Evolutionary conservation across 192 early-diverging fungal species (phyloP), one percentile per base, ranked within the genome.

Genomic region (Spizellomyces punctatus): DNA sequence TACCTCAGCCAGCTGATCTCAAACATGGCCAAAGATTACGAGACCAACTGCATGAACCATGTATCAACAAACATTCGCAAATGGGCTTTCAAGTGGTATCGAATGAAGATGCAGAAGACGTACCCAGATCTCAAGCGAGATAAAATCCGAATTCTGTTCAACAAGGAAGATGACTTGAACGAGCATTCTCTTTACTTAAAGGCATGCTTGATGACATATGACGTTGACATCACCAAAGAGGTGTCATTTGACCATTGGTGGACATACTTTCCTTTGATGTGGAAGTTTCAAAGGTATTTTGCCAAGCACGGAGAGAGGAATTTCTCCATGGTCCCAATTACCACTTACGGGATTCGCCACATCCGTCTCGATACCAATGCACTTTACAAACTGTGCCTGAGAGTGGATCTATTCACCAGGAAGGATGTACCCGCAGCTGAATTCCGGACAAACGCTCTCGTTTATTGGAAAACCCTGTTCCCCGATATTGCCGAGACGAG

Each of bases 291-390:
- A 8, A 64, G 46, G 44, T 46, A 46, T 64, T 64, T 64, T 12
- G 12, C 10, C 63, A 64, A 64, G 43, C 19, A 21, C 36, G 19
- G 19, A 12, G 8, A 43, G 17, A 8, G 9, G 17, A 16, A 16
- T 8, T 64, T 64, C 9, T 16, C 43, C 6, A 6, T 64, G 36
- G 63, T 67, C 6, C 66, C 66, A 10, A 14, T 67, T 10, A 9
- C 7, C 52, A 6, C 8, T 9, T 67, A 67, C 48, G 17, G 52
- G 7, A 17, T 36, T 17, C 45, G 66, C 9, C 49, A 58, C 14
- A 10, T 67, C 41, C 46, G 52, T 7, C 7, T 67, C 10, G 66
- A 67, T 44, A 67, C 66, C 49, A 36, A 67, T 27, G 66, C 66
- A 46, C 66, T 67, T 6, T n/a, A n/a, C n/a, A n/a, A 8, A 60